These are phyloP conservation scores for Fusarium sambucinum DNA, from an alignment of 2,329 filamentous ascomycete species.

Conservation along the genomic window DNA sequence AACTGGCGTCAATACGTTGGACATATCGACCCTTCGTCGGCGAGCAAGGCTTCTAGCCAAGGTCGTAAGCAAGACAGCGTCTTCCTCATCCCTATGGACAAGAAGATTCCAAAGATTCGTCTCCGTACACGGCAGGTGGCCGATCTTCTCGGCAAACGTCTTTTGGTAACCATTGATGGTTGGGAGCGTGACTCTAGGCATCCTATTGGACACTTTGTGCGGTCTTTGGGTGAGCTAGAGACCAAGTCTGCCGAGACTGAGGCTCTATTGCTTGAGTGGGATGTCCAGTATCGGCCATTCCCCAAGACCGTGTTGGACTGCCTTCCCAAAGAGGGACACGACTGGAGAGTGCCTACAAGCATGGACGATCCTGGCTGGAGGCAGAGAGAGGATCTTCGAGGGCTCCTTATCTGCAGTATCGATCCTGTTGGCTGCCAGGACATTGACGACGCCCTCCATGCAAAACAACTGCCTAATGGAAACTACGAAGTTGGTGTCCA, in stretches of 20 bases:
- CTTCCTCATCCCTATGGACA: conserved; percentile 98
- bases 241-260: conserved; percentile 98
- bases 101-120: conserved; percentile 94
- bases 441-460: conserved; percentile 97
- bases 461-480: conserved; percentile 84
- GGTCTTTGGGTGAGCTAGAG: conserved; percentile 91
- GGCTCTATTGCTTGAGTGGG: conserved; percentile 91
- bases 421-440: conserved; percentile 96
- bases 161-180: conserved; percentile 92
- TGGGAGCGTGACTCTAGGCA: conserved; percentile 96
- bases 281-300: conserved; percentile 97
- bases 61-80: conserved; percentile 91
- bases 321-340: conserved; percentile 88
- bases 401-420: conserved; percentile 94
- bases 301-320: conserved; percentile 96
- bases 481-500: conserved; percentile 97
- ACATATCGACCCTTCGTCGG: conserved; percentile 89
- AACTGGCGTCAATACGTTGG: conserved; percentile 99
- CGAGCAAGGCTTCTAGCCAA: conserved; percentile 77
- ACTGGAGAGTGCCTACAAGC: conserved; percentile 90
- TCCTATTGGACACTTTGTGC: conserved; percentile 92
- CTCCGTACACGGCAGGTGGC: conserved; percentile 90
- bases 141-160: conserved; percentile 89
- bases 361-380: conserved; percentile 87
- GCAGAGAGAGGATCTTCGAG: conserved; percentile 84